Evolutionary conservation across 148 eudicot species (phyloP).

Genomic region (Diospyros lotus): DNA sequence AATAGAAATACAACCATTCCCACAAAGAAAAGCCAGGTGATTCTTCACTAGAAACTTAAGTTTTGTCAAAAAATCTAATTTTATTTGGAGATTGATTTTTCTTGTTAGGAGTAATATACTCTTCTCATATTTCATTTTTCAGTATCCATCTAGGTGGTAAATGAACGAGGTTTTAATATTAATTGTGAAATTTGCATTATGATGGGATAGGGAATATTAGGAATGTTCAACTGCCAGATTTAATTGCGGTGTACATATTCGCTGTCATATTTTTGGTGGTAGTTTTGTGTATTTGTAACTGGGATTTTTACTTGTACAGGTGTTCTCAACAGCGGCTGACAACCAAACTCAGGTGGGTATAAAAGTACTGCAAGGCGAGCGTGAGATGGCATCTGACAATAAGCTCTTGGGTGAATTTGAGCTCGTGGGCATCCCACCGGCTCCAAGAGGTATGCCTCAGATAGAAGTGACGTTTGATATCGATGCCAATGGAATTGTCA

Average conservation of each 20-base stretch:
- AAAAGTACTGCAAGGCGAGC: slow-evolving; percentile 91
- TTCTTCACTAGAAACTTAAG: no score
- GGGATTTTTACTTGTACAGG: slow-evolving; percentile 38
- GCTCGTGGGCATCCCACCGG: slow-evolving; percentile 93
- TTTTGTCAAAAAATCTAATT: no score
- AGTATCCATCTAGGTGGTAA: background rate
- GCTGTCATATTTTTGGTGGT: background rate
- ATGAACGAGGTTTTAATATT: background rate
- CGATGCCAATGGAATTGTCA: slow-evolving; percentile 92
- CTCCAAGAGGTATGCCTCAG: slow-evolving; percentile 94
- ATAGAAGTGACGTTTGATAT: slow-evolving; percentile 96
- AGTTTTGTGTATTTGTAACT: background rate
- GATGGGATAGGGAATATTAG: background rate
- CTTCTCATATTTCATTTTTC: background rate
- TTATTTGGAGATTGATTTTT: background rate
- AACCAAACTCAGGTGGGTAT: slow-evolving; percentile 98
- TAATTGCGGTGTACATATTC: background rate
- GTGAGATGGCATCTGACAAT: slow-evolving; percentile 95
- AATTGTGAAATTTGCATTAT: background rate
- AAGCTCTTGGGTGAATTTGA: slow-evolving; percentile 87
- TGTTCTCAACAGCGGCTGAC: slow-evolving; percentile 95
- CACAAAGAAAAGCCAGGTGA: slow-evolving; percentile 94
- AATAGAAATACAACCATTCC: slow-evolving; percentile 94
- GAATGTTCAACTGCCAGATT: background rate
- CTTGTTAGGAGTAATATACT: background rate